Evolutionary conservation across 2,329 filamentous ascomycete genomes (phyloP).

Genomic region (Hymenoscyphus infarciens): DNA sequence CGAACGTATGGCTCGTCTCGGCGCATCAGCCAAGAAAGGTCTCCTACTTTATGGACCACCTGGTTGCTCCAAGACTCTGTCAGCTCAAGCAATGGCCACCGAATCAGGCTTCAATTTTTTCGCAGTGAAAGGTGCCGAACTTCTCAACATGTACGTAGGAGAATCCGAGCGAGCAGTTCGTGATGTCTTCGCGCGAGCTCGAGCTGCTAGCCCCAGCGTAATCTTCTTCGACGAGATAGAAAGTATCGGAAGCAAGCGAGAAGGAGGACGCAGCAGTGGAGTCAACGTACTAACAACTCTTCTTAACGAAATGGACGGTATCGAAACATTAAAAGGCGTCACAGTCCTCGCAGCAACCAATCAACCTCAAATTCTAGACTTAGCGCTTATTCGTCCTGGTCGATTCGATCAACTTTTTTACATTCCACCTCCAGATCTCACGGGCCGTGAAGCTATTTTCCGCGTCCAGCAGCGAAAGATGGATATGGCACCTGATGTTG

Average conservation of each 20-base stretch:
- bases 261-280: slow-evolving; percentile 47
- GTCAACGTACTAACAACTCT: slow-evolving; percentile 87
- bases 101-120: slow-evolving; percentile 92
- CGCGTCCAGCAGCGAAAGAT: slow-evolving; percentile 61
- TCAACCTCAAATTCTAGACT: slow-evolving; percentile 79
- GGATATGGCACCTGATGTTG: slow-evolving; percentile 59
- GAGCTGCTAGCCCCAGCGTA: slow-evolving; percentile 82
- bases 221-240: slow-evolving; percentile 98
- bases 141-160: slow-evolving; percentile 95
- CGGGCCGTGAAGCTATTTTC: slow-evolving; percentile 74
- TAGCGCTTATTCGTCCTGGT: slow-evolving; percentile 79
- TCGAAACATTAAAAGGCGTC: slow-evolving; percentile 78
- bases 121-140: slow-evolving; percentile 87
- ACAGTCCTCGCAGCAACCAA: slow-evolving; percentile 90
- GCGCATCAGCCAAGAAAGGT: slow-evolving; percentile 67
- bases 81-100: slow-evolving; percentile 84
- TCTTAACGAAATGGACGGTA: slow-evolving; percentile 93
- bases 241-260: slow-evolving; percentile 58
- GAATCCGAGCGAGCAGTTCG: slow-evolving; percentile 86
- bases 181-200: slow-evolving; percentile 79
- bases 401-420: slow-evolving; percentile 83
- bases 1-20: slow-evolving; percentile 47
- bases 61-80: slow-evolving; percentile 91
- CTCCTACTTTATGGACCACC: slow-evolving; percentile 88
- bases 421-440: slow-evolving; percentile 72